Base-by-base conservation (phyloP, 1,284 basidiomycete genomes). In the Leccinum subrobustum region DNA sequence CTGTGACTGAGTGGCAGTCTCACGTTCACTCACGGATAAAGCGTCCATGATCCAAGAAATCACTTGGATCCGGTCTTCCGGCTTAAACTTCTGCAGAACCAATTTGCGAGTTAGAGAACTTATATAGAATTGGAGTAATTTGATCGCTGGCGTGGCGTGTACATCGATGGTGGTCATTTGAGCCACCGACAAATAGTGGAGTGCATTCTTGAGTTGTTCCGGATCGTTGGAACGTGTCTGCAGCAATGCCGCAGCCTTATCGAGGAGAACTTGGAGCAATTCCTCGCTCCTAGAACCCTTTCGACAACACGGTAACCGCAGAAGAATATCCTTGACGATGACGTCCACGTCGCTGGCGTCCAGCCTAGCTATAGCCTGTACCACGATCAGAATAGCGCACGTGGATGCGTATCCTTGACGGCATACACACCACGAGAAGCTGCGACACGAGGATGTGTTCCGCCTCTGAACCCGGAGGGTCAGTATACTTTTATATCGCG, bases 61-160 rank as follows among this genome's bases (percentile, higher is more conserved):
- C 11, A 86, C 70, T 54, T 73, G 75, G 25, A 77, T 65, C 63
- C 79, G 81, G 44, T 81, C 78, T 42, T 78, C 74, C 31, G 73
- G 71, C 4, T 72, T 62, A 9, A 86, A 76, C 56, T 76, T 78
- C 58, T 78, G 76, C n/a, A 85, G 69, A 27, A 76, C 77, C 58
- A 79, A 70, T 65, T 81, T 84, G n/a, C 78, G 73, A 16, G 78
- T 76, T 39, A 86, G 69, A 61, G 75, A 73, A 37, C 76, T 68
- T 67, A 78, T 76, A 63, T 83, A 87, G 66, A 85, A 85, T 33
- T 78, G 80, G 29, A 88, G 70, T 18, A 88, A 71, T 53, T 77
- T 76, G 33, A 76, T 68, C 23, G 84, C 75, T 6, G 79, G 73
- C 2, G 79, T 76, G 39, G 79, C 71, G 18, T 69, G 72, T 60